Base-by-base conservation (phyloP, 2,329 filamentous ascomycete genomes). In the Neofusicoccum kwambonambiense region DNA sequence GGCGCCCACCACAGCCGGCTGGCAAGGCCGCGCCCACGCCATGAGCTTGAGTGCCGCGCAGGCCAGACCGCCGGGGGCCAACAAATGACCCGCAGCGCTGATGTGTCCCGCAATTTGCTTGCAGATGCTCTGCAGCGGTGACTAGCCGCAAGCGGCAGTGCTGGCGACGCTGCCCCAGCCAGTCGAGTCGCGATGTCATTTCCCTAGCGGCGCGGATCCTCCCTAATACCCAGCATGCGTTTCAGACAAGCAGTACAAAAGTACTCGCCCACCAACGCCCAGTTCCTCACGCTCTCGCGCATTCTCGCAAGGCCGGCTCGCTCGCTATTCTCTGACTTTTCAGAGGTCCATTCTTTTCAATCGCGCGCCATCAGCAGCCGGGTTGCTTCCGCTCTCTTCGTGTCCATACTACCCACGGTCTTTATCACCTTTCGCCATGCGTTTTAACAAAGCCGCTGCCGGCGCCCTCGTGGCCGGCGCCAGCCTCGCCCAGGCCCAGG, bases 281-380 rank as follows among this genome's bases (percentile, higher is more conserved):
- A 3, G 15, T 42, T 37, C 17, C 12, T 17, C 58, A 42, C 58
- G 44, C 58, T 50, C 34, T 50, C 47, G 58, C 58, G n/a, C 22
- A 27, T 11, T 19, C 39, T 8, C 8, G 54, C 54, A 27, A 31
- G 52, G 52, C 35, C 52, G 52, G 37, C 27, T 62, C 58, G 39
- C 44, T 64, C 17, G n/a, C 42, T 57, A 35, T 57, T 64, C 62
- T 64, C 62, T 64, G 62, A 58, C 17, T 64, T 64, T 50, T 57
- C 62, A 64, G 62, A 64, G 62, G 62, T 64, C 62, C 62, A 51
- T 64, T 64, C 62, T 58, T 64, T 64, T 49, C 22, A 12, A 7
- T 31, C 31, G 22, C 45, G 9, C 60, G 7, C 19, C 39, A 31
- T 9, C 54, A 45, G 54, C 41, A 37, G 22, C 50, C 61, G 49